These are phyloP conservation scores for Wickerhamiella musiphila DNA, from an alignment of 805 yeast species.

Conservation along the genomic window DNA sequence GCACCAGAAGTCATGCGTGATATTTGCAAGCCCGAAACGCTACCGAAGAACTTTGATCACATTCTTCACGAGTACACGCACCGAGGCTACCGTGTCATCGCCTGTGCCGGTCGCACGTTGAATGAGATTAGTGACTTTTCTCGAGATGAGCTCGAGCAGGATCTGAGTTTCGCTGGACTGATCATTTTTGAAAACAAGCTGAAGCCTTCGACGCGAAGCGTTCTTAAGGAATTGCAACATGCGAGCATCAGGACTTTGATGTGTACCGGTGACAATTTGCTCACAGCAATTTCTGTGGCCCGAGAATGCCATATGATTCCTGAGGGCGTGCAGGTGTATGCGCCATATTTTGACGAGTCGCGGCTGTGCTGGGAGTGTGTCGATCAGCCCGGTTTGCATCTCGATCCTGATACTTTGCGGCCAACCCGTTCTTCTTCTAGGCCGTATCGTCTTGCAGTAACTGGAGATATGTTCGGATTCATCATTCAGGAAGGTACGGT, in stretches of 20 bases:
- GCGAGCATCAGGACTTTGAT: conserved; percentile 73
- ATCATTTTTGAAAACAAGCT: conserved; percentile 84
- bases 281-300: conserved; percentile 90
- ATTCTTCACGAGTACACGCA: conserved; percentile 74
- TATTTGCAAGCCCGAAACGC: conserved; percentile 50
- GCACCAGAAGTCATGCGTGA: conserved; percentile 89
- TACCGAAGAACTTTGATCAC: conserved; percentile 63
- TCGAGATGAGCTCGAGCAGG: conserved; percentile 53
- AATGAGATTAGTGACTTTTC: conserved; percentile 38
- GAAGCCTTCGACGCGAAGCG: conserved; percentile 47
- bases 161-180: conserved; percentile 66
- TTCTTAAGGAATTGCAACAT: conserved; percentile 37
- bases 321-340: conserved; percentile 30
- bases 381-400: conserved; percentile 27
- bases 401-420: conserved; percentile 47
- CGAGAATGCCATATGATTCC: conserved; percentile 58
- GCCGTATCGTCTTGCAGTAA: conserved; percentile 55
- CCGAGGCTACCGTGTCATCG: conserved; percentile 87
- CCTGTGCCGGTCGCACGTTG: conserved; percentile 65
- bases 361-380: conserved; percentile 25
- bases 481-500: conserved; percentile 36
- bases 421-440: conserved; percentile 20
- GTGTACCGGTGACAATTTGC: conserved; percentile 96
- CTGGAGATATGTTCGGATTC: conserved; percentile 82
- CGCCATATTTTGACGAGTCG: conserved; percentile 46